Evolutionary conservation across 2,329 filamentous ascomycete genomes (phyloP).

Genomic region (Nemania abortiva): DNA sequence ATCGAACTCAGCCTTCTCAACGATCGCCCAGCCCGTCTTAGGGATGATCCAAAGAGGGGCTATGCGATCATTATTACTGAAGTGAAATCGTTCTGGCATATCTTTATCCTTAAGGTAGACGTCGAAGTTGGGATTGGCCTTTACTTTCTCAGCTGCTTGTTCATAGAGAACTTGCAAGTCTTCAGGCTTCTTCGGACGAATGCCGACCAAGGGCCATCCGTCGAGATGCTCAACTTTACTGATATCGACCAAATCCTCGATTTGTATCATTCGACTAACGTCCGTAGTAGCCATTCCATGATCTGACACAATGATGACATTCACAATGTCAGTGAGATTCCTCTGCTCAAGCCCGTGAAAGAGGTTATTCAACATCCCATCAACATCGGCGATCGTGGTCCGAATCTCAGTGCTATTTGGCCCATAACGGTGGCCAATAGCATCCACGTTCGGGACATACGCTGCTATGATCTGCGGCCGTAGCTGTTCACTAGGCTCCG

Average conservation of each 20-base stretch:
- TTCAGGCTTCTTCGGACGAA: conserved; percentile 79
- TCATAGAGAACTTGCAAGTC: conserved; percentile 78
- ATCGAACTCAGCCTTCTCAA: conserved; percentile 82
- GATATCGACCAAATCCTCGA: conserved; percentile 89
- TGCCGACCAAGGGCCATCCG: conserved; percentile 92
- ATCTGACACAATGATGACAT: conserved; percentile 95
- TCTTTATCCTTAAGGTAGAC: conserved; percentile 87
- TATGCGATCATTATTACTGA: conserved; percentile 87
- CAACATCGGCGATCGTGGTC: conserved; percentile 80
- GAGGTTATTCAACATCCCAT: conserved; percentile 82
- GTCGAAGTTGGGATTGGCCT: conserved; percentile 77
- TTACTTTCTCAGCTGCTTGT: conserved; percentile 66
- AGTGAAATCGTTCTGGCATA: conserved; percentile 95
- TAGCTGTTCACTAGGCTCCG: conserved; percentile 63
- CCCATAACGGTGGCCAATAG: conserved; percentile 86
- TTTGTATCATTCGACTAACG: conserved; percentile 80
- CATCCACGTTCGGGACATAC: conserved; percentile 93
- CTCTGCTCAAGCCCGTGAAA: conserved; percentile 81
- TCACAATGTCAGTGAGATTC: conserved; percentile 90
- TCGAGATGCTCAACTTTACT: conserved; percentile 84
- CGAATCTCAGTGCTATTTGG: conserved; percentile 95
- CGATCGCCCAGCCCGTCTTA: conserved; percentile 92
- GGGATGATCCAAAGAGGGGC: conserved; percentile 96
- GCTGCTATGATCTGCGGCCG: conserved; percentile 92
- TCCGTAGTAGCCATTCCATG: conserved; percentile 98